A percentile compares a stretch with the other conserved stretches of the same genome.
phyloP scores from a whole-genome alignment of 1,139 yeast genomes.

The Candida labiduridarum region DNA sequence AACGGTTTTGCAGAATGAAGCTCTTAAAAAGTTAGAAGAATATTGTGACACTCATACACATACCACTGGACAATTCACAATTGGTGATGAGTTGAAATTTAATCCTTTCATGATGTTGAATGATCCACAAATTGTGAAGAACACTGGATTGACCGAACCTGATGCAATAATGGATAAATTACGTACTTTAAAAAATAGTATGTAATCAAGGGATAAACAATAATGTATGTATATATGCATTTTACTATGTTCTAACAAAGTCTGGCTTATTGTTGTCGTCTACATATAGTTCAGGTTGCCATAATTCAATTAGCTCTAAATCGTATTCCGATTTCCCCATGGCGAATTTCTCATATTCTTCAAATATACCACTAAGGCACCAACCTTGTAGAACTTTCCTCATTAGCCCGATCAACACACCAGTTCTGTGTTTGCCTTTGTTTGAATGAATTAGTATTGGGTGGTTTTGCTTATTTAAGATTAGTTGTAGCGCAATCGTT shows the following conservation, averaged over 20 bases:
- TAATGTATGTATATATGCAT: background rate
- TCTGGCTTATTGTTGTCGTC: conserved; percentile 37
- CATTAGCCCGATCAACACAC: conserved; percentile 86
- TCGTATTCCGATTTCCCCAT: conserved; percentile 93
- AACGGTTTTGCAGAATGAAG: conserved; percentile 57
- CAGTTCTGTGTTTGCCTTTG: conserved; percentile 94
- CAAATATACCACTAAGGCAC: conserved; percentile 91
- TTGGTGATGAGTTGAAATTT: conserved; percentile 76
- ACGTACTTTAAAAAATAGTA: conserved; percentile 68
- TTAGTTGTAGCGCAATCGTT: conserved; percentile 60
- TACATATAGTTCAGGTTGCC: conserved; percentile 49
- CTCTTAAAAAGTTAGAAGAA: conserved; percentile 55
- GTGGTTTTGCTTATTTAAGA: conserved; percentile 71
- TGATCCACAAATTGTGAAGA: conserved; percentile 57
- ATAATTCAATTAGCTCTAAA: conserved; percentile 60
- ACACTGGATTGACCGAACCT: conserved; percentile 37
- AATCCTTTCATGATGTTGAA: conserved; percentile 87
- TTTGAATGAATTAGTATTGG: conserved; percentile 90
- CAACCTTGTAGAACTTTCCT: conserved; percentile 87
- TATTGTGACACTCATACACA: conserved; percentile 59
- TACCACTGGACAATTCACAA: conserved; percentile 83
- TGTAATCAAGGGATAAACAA: conserved; percentile 14
- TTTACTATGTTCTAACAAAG: conserved; percentile 28
- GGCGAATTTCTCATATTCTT: conserved; percentile 91
- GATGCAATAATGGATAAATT: conserved; percentile 64